Base-by-base conservation (phyloP, 108 stramenopile species). In the Craspedostauros australis region DNA sequence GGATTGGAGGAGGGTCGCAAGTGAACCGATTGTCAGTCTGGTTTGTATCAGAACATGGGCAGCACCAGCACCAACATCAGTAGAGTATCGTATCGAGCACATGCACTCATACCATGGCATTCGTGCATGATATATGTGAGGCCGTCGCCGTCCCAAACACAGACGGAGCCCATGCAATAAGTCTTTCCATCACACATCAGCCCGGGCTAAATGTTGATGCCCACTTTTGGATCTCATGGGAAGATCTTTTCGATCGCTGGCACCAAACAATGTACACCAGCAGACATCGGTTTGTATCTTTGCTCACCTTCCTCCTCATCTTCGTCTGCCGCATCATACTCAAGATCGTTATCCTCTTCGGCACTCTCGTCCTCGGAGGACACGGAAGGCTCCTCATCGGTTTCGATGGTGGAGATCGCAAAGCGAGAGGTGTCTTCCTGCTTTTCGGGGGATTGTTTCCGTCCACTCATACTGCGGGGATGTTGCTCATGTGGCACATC, bases 391-490 rank as follows among this genome's bases (percentile, higher is more conserved):
- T 49, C 47, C 21, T 58, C 47, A 31, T 58, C 57, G n/a, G 4
- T 50, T 30, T 59, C 46, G 26, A 33, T 12, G 47, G 47, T 15
- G 55, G 64, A 62, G 68, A 64, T 55, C 51, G 25, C 24, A 50
- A 36, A 23, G 49, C 39, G 32, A 43, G 53, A 46, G 48, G 28
- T 32, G 40, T 24, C 47, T 40, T 34, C 46, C 38, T 29, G 42
- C 26, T 57, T 38, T 29, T 46, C 23, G 36, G 39, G 43, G 46
- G 52, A 55, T 54, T 54, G 39, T 73, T 73, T 70, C 61, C 64
- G 73, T 75, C 73, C 73, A 54, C 62, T 61, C 73, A 60, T 52
- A 60, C 57, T 66, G 41, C 58, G 19, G 49, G 70, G 48, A 21
- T 14, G 25, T 49, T 41, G 29, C 59, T 51, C 36, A 29, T 27